Percentiles rank a stretch among this genome's conserved stretches.
Conservation (phyloP, 306 rosid genomes). For the barrel medic (Medicago truncatula) region DNA sequence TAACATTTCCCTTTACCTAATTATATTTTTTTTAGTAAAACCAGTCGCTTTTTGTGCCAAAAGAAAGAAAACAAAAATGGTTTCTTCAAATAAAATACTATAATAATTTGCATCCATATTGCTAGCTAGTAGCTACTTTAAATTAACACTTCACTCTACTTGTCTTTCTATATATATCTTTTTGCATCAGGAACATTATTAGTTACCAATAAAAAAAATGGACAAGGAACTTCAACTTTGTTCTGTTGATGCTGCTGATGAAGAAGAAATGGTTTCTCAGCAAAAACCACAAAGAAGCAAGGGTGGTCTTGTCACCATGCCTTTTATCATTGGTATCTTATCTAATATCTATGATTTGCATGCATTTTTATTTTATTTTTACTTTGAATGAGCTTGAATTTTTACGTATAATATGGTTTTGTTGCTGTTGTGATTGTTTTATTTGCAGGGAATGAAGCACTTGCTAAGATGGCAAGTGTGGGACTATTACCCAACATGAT, state of each 20-base stretch:
- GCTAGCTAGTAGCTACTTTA: too few relatives aligned
- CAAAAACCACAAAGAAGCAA: constrained; percentile 37
- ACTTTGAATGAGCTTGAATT: not conserved
- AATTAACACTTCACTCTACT: too few relatives aligned
- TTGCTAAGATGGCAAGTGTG: constrained; percentile 59
- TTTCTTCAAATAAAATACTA: too few relatives aligned
- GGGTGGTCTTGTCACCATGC: constrained; percentile 75
- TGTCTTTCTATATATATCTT: too few relatives aligned
- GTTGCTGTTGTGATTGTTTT: not conserved
- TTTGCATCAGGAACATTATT: too few relatives aligned
- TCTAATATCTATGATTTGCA: too few relatives aligned
- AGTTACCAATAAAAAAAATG: constrained; percentile 16
- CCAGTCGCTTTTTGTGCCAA: too few relatives aligned
- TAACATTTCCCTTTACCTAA: too few relatives aligned
- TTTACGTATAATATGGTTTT: not conserved
- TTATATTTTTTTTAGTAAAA: too few relatives aligned
- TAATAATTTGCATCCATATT: too few relatives aligned
- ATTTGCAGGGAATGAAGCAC: constrained; percentile 65
- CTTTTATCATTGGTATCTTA: constrained; percentile 8
- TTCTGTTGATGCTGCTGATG: constrained; percentile 39
- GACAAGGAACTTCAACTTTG: constrained; percentile 42
- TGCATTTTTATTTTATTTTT: too few relatives aligned
- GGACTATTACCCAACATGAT: constrained; percentile 72
- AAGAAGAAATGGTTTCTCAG: constrained; percentile 19
- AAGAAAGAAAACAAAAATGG: too few relatives aligned